A percentile compares a stretch with the other conserved stretches of the same genome.
These are phyloP conservation scores for Elaphomyces granulatus DNA, from an alignment of 495 filamentous ascomycete species.

Conservation along the genomic window DNA sequence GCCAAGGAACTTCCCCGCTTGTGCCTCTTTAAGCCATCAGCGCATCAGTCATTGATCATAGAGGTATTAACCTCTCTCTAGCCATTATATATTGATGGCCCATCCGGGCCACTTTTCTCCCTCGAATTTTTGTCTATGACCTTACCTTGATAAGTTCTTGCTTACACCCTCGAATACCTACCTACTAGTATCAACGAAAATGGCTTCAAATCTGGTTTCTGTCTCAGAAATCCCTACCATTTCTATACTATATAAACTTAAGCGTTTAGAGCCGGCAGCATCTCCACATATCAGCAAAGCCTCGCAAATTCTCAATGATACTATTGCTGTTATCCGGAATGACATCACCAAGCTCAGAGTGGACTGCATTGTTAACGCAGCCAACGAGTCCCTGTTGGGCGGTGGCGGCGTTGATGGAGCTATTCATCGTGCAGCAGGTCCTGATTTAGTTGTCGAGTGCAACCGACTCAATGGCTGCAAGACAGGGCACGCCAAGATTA, in stretches of 20 bases:
- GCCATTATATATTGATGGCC: too few species aligned
- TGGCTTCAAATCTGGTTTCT: slow-evolving; percentile 11
- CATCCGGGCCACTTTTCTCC: too few species aligned
- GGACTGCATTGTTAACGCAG: slow-evolving; percentile 86
- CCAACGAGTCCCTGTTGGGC: slow-evolving; percentile 62
- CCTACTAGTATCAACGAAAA: slow-evolving; percentile 1
- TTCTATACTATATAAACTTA: slow-evolving; percentile 41
- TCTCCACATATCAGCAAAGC: slow-evolving; percentile 18
- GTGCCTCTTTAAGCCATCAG: not conserved
- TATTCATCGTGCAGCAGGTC: slow-evolving; percentile 76
- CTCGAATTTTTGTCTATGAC: too few species aligned
- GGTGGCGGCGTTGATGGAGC: slow-evolving; percentile 83
- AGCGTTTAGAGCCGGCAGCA: slow-evolving; percentile 16
- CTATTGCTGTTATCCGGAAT: slow-evolving; percentile 50
- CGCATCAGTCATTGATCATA: not conserved
- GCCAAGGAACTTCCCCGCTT: not conserved
- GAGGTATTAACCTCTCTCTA: too few species aligned
- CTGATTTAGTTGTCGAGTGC: slow-evolving; percentile 55
- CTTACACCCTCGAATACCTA: not conserved
- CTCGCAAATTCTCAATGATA: slow-evolving; percentile 50
- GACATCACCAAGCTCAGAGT: slow-evolving; percentile 76
- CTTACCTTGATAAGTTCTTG: not conserved
- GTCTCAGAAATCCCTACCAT: slow-evolving; percentile 51
- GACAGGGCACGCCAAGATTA: slow-evolving; percentile 76
- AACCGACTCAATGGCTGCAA: slow-evolving; percentile 48